Conservation (phyloP, 495 filamentous ascomycete species). For the Trypethelium eluteriae region DNA sequence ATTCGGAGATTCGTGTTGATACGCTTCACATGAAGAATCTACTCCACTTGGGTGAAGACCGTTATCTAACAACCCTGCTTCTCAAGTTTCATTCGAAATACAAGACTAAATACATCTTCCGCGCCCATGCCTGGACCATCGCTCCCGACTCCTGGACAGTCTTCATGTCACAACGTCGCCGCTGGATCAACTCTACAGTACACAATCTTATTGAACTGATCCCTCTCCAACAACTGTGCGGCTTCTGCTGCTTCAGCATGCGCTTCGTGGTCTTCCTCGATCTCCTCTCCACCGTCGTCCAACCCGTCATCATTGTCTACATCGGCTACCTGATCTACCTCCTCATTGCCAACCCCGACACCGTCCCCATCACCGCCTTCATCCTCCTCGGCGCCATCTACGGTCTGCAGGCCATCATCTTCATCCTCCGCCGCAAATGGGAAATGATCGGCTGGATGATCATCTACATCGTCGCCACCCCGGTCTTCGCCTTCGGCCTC, state of each 20-base stretch:
- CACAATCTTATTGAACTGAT: constrained; percentile 97
- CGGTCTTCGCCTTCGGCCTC: constrained; percentile 82
- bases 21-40: constrained; percentile 99
- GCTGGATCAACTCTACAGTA: constrained; percentile 99
- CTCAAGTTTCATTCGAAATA: constrained; percentile 86
- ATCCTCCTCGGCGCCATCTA: constrained; percentile 89
- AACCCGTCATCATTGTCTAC: constrained; percentile 88
- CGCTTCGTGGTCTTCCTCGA: constrained; percentile 95
- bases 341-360: constrained; percentile 49
- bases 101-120: constrained; percentile 96
- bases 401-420: constrained; percentile 94
- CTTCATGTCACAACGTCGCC: constrained; percentile 94
- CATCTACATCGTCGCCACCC: constrained; percentile 85
- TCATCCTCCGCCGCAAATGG: constrained; percentile 93
- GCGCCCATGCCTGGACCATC: constrained; percentile 89
- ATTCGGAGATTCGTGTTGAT: constrained; percentile 88
- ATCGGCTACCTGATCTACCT: constrained; percentile 81
- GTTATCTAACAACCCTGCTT: constrained; percentile 90
- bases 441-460: constrained; percentile 99
- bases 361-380: constrained; percentile 76
- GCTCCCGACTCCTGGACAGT: constrained; percentile 89
- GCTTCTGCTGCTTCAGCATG: constrained; percentile 99
- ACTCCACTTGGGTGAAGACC: constrained; percentile 89
- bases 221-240: constrained; percentile 85
- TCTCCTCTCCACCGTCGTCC: constrained; percentile 80